Conservation (phyloP, 192 early-diverging fungal genomes). For the Kickxella alabastrina region DNA sequence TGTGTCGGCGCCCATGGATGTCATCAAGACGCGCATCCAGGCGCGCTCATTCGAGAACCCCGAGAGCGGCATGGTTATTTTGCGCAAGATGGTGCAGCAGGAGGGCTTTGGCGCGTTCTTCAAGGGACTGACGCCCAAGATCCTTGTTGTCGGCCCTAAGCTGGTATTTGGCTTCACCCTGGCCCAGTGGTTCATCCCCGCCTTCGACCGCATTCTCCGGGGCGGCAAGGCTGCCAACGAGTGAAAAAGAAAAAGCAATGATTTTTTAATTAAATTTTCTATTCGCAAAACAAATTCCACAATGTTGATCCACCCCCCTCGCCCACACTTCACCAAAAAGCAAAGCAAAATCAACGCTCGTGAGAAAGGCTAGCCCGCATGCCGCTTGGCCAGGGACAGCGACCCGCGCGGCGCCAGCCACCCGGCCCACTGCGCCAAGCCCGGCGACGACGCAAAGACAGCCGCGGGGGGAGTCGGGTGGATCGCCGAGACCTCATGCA, state of each 20-base stretch:
- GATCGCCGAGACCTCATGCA: constrained; percentile 45
- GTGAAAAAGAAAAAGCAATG: neutral
- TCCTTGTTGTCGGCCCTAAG: constrained; percentile 91
- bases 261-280: neutral
- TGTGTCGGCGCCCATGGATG: constrained; percentile 93
- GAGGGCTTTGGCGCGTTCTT: constrained; percentile 94
- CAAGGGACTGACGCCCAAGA: constrained; percentile 90
- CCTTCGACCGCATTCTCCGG: constrained; percentile 43
- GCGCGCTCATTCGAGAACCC: constrained; percentile 83
- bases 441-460: constrained; percentile 23
- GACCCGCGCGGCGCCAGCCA: constrained; percentile 42
- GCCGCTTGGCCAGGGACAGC: constrained; percentile 20
- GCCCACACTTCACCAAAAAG: too few relatives aligned
- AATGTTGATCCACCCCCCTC: too few relatives aligned
- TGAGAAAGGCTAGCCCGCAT: too few relatives aligned
- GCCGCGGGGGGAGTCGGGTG: constrained; percentile 41
- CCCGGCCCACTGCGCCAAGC: constrained; percentile 37
- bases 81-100: constrained; percentile 83
- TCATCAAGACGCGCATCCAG: constrained; percentile 99
- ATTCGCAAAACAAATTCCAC: too few relatives aligned
- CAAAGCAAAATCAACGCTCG: too few relatives aligned
- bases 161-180: constrained; percentile 96
- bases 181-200: constrained; percentile 90
- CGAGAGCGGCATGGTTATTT: constrained; percentile 81
- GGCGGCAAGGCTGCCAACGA: constrained; percentile 5